Evolutionary conservation across 768 basidiomycete species (phyloP).

Genomic region (Daedaleopsis nitida): DNA sequence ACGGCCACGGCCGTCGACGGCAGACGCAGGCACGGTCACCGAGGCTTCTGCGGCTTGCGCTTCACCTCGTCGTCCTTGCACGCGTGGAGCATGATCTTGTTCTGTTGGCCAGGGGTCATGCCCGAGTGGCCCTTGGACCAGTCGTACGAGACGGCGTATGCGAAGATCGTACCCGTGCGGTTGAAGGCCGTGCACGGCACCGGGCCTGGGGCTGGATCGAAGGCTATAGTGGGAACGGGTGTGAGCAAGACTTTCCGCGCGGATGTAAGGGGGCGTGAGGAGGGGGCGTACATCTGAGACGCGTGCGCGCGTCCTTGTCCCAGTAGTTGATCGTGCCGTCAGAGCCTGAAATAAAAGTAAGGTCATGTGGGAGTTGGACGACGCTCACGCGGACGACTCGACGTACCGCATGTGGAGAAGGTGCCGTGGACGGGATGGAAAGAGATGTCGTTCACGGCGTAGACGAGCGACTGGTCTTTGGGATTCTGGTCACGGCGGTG

Average conservation of each 20-base stretch:
- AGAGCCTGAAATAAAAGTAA: constrained; percentile 48
- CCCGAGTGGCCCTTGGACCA: constrained; percentile 93
- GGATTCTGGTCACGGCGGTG: constrained; percentile 40
- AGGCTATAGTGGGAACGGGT: constrained; percentile 44
- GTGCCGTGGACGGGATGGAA: constrained; percentile 59
- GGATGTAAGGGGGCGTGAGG: constrained; percentile 6
- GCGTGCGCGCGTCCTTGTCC: constrained; percentile 92
- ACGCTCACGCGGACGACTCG: neutral
- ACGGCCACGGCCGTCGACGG: no score
- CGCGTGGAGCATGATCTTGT: constrained; percentile 83
- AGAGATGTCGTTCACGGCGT: constrained; percentile 56
- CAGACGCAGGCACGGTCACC: no score
- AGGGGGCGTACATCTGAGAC: constrained; percentile 74
- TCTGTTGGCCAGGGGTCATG: constrained; percentile 68
- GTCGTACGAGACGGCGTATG: constrained; percentile 91
- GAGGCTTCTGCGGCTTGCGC: constrained; percentile 46
- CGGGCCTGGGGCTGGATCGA: constrained; percentile 74
- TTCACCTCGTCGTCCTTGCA: constrained; percentile 89
- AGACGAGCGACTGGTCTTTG: constrained; percentile 50
- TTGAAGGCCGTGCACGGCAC: constrained; percentile 85
- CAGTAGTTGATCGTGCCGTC: constrained; percentile 92
- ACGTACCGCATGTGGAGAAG: constrained; percentile 44
- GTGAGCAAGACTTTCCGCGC: no score
- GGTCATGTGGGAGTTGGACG: neutral
- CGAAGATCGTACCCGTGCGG: constrained; percentile 85